A percentile compares a stretch with the other conserved stretches of the same genome.
These are phyloP conservation scores for Dichotomocladium elegans DNA, from an alignment of 371 early-diverging fungal species.

Conservation along the genomic window DNA sequence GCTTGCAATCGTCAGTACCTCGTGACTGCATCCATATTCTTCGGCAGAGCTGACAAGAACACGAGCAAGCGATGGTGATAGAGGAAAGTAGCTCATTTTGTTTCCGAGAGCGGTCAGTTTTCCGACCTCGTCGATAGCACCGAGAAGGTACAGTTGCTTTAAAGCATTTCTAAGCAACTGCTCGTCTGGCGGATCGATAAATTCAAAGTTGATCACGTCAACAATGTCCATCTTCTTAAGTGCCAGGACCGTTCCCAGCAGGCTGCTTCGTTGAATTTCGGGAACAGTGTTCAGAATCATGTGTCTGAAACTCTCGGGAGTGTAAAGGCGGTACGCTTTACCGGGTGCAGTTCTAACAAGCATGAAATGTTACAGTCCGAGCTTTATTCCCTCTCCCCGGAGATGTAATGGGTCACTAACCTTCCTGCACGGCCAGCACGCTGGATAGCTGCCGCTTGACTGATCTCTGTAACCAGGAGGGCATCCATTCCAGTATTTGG, in stretches of 20 bases:
- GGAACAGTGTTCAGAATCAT: constrained; percentile 88
- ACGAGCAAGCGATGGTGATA: constrained; percentile 91
- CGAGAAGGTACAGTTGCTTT: constrained; percentile 90
- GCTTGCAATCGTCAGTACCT: constrained; percentile 51
- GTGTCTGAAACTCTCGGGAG: constrained; percentile 77
- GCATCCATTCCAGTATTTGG: constrained; percentile 82
- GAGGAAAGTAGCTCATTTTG: constrained; percentile 93
- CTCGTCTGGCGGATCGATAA: constrained; percentile 92
- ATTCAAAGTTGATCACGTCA: constrained; percentile 93
- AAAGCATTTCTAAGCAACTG: constrained; percentile 81
- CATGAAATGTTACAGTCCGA: no score
- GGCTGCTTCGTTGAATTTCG: constrained; percentile 93
- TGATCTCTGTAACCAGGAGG: constrained; percentile 74
- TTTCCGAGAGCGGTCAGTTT: constrained; percentile 90
- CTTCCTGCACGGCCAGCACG: constrained; percentile 98
- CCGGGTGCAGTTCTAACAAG: constrained; percentile 80
- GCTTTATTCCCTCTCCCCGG: no score
- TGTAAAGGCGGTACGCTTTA: constrained; percentile 95
- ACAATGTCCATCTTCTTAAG: constrained; percentile 91
- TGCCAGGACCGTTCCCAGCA: constrained; percentile 82
- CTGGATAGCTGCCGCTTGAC: constrained; percentile 94
- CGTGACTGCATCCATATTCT: constrained; percentile 41
- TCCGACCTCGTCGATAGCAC: constrained; percentile 91
- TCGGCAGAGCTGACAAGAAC: constrained; percentile 71
- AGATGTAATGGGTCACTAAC: constrained; percentile 44